These are phyloP conservation scores for Aspergillus steynii DNA, from an alignment of 495 filamentous ascomycete species.

Conservation along the genomic window DNA sequence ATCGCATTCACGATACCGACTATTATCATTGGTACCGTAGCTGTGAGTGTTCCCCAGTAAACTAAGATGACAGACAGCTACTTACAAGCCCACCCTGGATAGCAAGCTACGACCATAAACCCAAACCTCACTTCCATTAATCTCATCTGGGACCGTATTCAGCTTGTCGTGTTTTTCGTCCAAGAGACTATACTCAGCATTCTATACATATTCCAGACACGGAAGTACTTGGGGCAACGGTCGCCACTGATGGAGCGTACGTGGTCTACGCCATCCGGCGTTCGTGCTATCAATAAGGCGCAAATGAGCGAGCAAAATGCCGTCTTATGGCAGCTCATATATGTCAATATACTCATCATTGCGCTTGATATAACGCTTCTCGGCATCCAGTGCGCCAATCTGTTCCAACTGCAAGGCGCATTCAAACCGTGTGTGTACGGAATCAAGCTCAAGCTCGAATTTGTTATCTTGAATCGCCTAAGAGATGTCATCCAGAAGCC, in stretches of 20 bases:
- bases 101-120: background rate
- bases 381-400: constrained; percentile 30
- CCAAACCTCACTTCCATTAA: background rate
- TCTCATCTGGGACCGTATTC: constrained; percentile 32
- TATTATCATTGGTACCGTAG: background rate
- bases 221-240: constrained; percentile 23
- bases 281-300: background rate
- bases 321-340: constrained; percentile 37
- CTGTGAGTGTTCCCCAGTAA: no score
- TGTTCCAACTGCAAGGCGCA: constrained; percentile 37
- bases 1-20: constrained; percentile 5
- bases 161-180: constrained; percentile 39
- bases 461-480: constrained; percentile 41
- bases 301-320: background rate
- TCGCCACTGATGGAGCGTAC: no score
- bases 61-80: no score
- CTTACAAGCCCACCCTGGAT: no score
- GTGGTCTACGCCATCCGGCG: background rate
- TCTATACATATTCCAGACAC: constrained; percentile 40
- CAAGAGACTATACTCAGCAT: constrained; percentile 36
- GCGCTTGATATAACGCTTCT: constrained; percentile 37
- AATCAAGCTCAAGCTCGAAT: constrained; percentile 46
- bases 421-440: constrained; percentile 42
- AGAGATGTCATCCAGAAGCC: no score
- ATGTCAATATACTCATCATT: constrained; percentile 40